Evolutionary conservation across 1,284 basidiomycete species (phyloP).

Genomic region (Mixia osmundae): DNA sequence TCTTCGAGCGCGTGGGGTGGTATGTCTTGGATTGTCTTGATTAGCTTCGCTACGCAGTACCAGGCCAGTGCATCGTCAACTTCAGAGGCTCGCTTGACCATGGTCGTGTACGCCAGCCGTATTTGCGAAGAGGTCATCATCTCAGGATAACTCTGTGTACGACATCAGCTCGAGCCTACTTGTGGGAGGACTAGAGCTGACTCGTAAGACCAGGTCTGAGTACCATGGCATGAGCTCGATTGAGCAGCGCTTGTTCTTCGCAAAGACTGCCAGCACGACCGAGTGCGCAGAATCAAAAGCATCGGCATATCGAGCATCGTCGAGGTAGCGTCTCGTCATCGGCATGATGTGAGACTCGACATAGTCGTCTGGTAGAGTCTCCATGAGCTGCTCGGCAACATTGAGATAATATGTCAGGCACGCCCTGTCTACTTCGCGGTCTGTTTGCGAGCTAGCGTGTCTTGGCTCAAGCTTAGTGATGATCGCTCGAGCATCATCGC

Average conservation of each 20-base stretch:
- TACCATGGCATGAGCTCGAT: constrained; percentile 12
- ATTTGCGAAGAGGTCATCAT: constrained; percentile 11
- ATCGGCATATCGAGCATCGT: constrained; percentile 10
- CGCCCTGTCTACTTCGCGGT: constrained; percentile 8
- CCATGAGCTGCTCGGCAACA: constrained; percentile 13
- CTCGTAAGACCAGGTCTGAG: constrained; percentile 5
- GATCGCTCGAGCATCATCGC: too few relatives aligned
- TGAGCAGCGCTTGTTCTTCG: constrained; percentile 1
- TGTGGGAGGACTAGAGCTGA: not conserved
- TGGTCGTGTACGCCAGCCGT: constrained; percentile 13
- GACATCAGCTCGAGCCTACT: not conserved
- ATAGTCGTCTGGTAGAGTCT: constrained; percentile 9
- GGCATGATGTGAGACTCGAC: constrained; percentile 9
- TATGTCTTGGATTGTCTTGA: constrained; percentile 3
- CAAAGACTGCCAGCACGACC: constrained; percentile 13
- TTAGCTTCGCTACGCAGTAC: constrained; percentile 11
- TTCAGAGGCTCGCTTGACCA: constrained; percentile 8
- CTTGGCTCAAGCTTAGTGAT: too few relatives aligned
- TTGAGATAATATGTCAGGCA: constrained; percentile 16
- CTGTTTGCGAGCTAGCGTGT: too few relatives aligned
- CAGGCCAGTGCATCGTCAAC: constrained; percentile 11
- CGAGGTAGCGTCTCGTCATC: constrained; percentile 11
- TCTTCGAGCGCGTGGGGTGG: constrained; percentile 1
- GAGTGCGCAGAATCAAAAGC: constrained; percentile 17
- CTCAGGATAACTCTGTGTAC: constrained; percentile 8